phyloP scores from a whole-genome alignment of 139 green algal genomes.

The Chara braunii region DNA sequence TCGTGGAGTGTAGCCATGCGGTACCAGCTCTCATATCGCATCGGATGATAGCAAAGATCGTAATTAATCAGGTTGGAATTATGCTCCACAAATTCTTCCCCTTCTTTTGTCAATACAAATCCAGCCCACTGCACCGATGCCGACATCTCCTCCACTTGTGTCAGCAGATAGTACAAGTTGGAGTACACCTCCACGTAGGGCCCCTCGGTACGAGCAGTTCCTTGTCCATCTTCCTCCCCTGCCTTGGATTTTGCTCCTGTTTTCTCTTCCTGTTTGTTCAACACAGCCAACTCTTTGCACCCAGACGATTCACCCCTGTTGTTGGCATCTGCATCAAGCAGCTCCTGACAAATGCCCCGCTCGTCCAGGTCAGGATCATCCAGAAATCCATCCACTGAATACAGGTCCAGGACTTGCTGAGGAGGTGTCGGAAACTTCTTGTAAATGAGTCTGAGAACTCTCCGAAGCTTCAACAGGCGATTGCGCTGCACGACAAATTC shows the following conservation, averaged over 20 bases:
- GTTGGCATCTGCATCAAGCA: too few species aligned
- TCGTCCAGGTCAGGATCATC: slow-evolving; percentile 6
- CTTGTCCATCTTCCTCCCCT: too few species aligned
- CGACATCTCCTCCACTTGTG: neutral
- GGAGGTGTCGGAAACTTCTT: neutral
- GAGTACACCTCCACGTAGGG: slow-evolving; percentile 18
- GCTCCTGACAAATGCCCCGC: too few species aligned
- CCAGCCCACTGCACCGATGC: slow-evolving; percentile 2
- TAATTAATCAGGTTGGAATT: neutral
- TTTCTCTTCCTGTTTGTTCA: too few species aligned
- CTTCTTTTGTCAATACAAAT: slow-evolving; percentile 21
- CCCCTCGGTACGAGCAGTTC: neutral
- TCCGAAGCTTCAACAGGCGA: neutral
- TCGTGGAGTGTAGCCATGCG: slow-evolving; percentile 20
- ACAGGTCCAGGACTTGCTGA: neutral
- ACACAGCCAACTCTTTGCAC: too few species aligned
- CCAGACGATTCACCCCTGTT: too few species aligned
- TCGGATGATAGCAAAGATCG: slow-evolving; percentile 26
- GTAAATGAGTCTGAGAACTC: slow-evolving; percentile 2
- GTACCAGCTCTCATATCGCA: slow-evolving; percentile 6
- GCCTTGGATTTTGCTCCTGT: too few species aligned
- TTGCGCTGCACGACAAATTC: neutral
- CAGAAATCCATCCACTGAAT: slow-evolving; percentile 7
- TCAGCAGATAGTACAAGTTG: slow-evolving; percentile 22
- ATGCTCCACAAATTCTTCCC: neutral